Conservation (phyloP, 306 rosid genomes). For the Sophora flavescens region DNA sequence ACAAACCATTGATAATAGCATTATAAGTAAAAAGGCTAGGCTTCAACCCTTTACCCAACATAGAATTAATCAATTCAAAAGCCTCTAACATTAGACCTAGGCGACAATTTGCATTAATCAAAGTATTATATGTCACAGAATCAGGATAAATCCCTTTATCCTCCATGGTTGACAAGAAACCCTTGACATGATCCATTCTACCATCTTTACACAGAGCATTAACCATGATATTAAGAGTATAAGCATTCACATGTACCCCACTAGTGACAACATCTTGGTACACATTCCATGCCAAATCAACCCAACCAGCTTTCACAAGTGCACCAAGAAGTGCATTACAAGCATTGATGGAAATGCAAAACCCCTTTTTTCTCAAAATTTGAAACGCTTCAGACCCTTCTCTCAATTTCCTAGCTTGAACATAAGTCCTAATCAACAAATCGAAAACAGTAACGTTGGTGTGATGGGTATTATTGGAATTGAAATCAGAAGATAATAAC, state of each 20-base stretch:
- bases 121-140: conserved; percentile 79
- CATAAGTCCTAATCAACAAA: conserved; percentile 81
- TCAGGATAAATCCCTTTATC: conserved; percentile 66
- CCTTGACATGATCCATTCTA: conserved; percentile 54
- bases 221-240: conserved; percentile 87
- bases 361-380: conserved; percentile 58
- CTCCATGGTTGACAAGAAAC: conserved; percentile 70
- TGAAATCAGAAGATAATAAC: conserved; percentile 31
- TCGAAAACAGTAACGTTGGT: conserved; percentile 61
- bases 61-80: conserved; percentile 57
- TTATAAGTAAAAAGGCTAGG: conserved; percentile 83
- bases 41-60: conserved; percentile 64
- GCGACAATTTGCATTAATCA: conserved; percentile 73
- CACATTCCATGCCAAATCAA: conserved; percentile 79
- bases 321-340: conserved; percentile 84
- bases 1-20: conserved; percentile 78
- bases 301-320: conserved; percentile 86
- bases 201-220: conserved; percentile 84
- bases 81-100: conserved; percentile 67
- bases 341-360: conserved; percentile 69
- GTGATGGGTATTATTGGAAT: conserved; percentile 23
- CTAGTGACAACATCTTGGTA: conserved; percentile 62
- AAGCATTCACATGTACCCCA: conserved; percentile 66
- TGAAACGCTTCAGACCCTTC: conserved; percentile 81
- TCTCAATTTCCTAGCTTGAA: conserved; percentile 83